Base-by-base conservation (phyloP, 176 grass and related monocot species). In the Triticum turgidum region DNA sequence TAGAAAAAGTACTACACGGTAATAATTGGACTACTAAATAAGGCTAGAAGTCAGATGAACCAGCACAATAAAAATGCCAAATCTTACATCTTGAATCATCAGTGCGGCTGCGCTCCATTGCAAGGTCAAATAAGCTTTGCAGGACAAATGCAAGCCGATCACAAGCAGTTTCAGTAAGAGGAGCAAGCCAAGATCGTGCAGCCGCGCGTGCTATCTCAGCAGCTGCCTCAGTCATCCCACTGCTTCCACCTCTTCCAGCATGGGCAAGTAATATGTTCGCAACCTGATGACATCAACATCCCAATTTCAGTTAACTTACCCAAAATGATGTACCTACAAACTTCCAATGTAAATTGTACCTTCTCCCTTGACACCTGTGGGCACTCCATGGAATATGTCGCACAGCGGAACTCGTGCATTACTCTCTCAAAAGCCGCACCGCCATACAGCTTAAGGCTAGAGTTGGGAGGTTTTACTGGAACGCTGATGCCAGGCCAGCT, bases 241-340 rank as follows among this genome's bases (percentile, higher is more conserved):
- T 92, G 69, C 84, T 87, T 38, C 92, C 94, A 41, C 90, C 94
- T 85, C 92, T 93, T 87, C 97, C 94, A 83, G 94, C 90, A 94
- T 97, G 94, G 59, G 97, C 97, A 88, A 99, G 94, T 35, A 99
- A 74, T 94, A 99, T 99, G 86, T 99, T 99, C 12, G 97, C 94
- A 88, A 99, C 92, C 97, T 99, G 84, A 56, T 71, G 45, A 51
- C 33, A 89, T 42, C 3, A 82, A 65, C 17, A 22, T 38, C 29
- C 30, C 14, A 87, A 73, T 71, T 45, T 83, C 41, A 83, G 83
- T 9, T 25, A 86, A 52, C 37, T 69, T 82, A 30, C 65, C 61
- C 17, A 85, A 77, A 38, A n/a, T 22, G n/a, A 2, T 32, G 25
- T 51, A 59, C 15, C 4, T 47, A 24, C n/a, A 77, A 69, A 25